These are phyloP conservation scores for Dactylellina parvicollis DNA, from an alignment of 2,329 filamentous ascomycete genomes.

Conservation along the genomic window DNA sequence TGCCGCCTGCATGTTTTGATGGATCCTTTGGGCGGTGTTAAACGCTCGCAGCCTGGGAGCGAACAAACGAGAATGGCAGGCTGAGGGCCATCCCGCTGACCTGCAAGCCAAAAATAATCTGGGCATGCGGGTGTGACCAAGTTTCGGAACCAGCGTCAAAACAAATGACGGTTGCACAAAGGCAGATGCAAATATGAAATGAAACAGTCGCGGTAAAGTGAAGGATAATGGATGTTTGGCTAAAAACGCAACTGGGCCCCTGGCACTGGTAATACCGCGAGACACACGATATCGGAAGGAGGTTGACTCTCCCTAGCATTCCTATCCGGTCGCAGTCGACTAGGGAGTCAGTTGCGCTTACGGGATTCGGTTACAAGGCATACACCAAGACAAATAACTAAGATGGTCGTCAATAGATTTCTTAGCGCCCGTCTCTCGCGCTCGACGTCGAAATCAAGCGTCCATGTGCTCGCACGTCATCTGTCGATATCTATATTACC, in stretches of 20 bases:
- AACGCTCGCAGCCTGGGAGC: neutral
- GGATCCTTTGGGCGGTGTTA: neutral
- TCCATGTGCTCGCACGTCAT: neutral
- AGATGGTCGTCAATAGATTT: neutral
- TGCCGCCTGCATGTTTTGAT: neutral
- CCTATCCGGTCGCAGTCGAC: neutral
- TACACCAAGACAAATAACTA: conserved; percentile 27
- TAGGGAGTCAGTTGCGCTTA: neutral
- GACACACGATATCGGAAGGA: neutral
- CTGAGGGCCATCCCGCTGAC: neutral
- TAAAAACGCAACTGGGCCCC: neutral
- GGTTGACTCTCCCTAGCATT: neutral
- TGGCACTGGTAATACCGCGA: neutral
- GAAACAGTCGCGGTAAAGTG: too few species aligned
- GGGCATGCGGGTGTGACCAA: neutral
- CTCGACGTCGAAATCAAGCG: neutral
- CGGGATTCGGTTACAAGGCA: conserved; percentile 8
- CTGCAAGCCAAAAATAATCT: neutral
- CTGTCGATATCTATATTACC: neutral
- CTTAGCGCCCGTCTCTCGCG: conserved; percentile 14
- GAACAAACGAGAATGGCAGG: neutral
- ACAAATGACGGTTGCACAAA: neutral
- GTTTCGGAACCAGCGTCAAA: neutral
- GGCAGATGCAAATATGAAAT: neutral
- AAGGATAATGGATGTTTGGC: neutral